Base-by-base conservation (phyloP, 805 yeast genomes). In the Wickerhamomyces rabaulensis region DNA sequence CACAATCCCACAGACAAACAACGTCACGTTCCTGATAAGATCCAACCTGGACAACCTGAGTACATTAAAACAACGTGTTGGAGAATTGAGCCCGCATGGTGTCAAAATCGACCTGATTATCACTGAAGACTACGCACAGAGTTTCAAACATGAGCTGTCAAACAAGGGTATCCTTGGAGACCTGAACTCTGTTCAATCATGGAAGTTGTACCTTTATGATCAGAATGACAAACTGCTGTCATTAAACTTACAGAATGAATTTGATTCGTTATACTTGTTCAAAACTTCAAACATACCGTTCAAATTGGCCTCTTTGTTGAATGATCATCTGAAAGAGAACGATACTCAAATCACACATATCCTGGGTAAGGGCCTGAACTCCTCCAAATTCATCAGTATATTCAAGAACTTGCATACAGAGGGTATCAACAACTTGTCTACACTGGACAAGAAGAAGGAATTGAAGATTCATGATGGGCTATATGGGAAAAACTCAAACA, bases 341-440 rank as follows among this genome's bases (percentile, higher is more conserved):
- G 72, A 79, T 8, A 68, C 76, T 22, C 55, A 62, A 39, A 56
- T 84, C 3, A 77, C 87, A 0, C 64, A 71, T 26, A 66, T 79
- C 0, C 55, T 87, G 33, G 61, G 82, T 15, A 64, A 83, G 54
- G 96, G 96, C 1, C 67, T 70, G 23, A 69, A 71, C 42, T 73
- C 91, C 0, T 61, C 67, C 22, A 65, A 73, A 20, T 68, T 86
- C 35, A 70, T 76, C 41, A 70, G 73, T 9, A 61, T 76, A 2
- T 70, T 60, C 43, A 64, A 68, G 42, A 67, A 39, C 51, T 52
- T 53, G 44, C 64, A 41, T 50, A 55, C 40, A 56, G 58, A 54
- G 16, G 55, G 69, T 44, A 45, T 69, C 13, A 58, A 58, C 29
- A 43, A 55, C 4, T 52, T 71, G 27, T 66, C 69, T 1, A 70